Conservation (phyloP, 208 protist genomes). For the Trypanosoma brucei region DNA sequence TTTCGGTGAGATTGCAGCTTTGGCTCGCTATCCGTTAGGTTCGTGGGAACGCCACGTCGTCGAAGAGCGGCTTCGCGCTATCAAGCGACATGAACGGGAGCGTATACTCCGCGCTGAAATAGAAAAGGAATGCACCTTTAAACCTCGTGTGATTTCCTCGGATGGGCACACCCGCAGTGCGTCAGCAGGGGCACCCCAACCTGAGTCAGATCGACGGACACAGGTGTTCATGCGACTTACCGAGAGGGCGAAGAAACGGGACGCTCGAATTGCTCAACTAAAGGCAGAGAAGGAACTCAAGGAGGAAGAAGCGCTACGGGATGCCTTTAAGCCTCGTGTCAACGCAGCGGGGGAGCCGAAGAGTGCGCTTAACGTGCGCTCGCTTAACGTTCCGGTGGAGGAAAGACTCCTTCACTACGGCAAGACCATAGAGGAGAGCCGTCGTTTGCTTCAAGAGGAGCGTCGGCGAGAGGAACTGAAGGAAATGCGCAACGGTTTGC, state of each 20-base stretch:
- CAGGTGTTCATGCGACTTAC: constrained; percentile 61
- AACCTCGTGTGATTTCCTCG: constrained; percentile 16
- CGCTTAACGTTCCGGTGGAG: constrained; percentile 49
- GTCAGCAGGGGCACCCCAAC: neutral
- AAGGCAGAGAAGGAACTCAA: constrained; percentile 25
- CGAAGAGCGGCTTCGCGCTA: constrained; percentile 37
- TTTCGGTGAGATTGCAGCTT: too few relatives aligned
- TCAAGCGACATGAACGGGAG: constrained; percentile 24
- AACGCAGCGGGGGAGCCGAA: constrained; percentile 26
- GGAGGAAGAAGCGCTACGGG: constrained; percentile 33
- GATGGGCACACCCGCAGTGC: too few relatives aligned
- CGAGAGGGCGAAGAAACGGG: constrained; percentile 34
- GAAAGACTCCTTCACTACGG: constrained; percentile 77
- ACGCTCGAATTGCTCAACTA: constrained; percentile 16
- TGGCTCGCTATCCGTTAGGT: constrained; percentile 52
- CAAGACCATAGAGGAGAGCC: constrained; percentile 32
- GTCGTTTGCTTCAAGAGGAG: constrained; percentile 27
- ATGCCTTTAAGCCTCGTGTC: constrained; percentile 55
- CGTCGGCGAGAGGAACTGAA: constrained; percentile 41
- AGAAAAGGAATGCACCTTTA: constrained; percentile 33
- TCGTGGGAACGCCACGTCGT: constrained; percentile 51
- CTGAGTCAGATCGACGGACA: neutral
- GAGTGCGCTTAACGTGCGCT: constrained; percentile 9
- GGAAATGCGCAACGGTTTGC: constrained; percentile 5
- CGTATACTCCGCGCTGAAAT: constrained; percentile 9